Conservation (phyloP, 345 rosid genomes). For the Rhodamnia argentea region DNA sequence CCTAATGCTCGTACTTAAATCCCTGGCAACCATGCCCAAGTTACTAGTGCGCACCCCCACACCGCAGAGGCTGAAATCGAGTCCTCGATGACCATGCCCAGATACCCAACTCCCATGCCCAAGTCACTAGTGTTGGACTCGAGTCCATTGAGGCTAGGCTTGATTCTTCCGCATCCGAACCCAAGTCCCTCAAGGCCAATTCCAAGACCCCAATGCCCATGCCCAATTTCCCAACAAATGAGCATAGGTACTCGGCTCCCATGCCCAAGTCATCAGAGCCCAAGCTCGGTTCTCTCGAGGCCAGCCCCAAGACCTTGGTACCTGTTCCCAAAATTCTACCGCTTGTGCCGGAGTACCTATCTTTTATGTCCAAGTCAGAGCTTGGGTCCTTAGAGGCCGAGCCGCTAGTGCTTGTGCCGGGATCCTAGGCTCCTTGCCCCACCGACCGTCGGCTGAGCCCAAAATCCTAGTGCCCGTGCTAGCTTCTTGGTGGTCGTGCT, state of each 20-base stretch:
- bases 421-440: neutral
- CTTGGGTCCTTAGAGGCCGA: fast-evolving
- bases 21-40: neutral
- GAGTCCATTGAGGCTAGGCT: neutral
- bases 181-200: neutral
- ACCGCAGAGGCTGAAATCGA: neutral
- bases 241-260: fast-evolving
- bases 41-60: neutral
- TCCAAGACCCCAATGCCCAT: neutral
- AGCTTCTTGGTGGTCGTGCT: fast-evolving
- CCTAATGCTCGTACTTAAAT: neutral
- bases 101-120: neutral
- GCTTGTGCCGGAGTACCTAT: neutral
- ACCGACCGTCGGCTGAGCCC: neutral
- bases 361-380: neutral
- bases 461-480: neutral
- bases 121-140: neutral
- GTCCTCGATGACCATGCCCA: fast-evolving
- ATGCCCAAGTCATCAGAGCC: neutral
- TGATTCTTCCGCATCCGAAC: neutral
- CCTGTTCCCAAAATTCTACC: neutral
- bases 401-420: neutral
- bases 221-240: fast-evolving
- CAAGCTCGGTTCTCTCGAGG: fast-evolving
- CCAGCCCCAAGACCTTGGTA: fast-evolving